Conservation (phyloP, 1,139 yeast species). For the Lodderomyces orthopsilosis region DNA sequence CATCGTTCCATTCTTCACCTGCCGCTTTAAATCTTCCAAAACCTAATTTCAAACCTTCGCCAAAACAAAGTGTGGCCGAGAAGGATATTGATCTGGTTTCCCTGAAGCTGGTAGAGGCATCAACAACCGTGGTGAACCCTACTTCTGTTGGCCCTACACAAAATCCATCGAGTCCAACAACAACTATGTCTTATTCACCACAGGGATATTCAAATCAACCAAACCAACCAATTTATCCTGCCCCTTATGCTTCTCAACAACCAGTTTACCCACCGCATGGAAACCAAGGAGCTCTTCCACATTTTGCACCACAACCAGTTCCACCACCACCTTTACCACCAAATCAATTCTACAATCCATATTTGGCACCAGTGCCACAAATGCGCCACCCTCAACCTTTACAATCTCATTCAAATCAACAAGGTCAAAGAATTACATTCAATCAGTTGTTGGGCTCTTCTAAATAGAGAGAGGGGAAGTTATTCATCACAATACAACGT, state of each 20-base stretch:
- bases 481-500: neutral
- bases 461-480: slow-evolving; percentile 13
- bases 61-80: slow-evolving; percentile 5
- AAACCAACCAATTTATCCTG: slow-evolving; percentile 4
- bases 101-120: slow-evolving; percentile 4
- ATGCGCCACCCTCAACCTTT: slow-evolving; percentile 9
- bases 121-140: slow-evolving; percentile 10
- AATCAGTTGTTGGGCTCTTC: slow-evolving; percentile 41
- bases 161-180: slow-evolving; percentile 8
- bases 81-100: slow-evolving; percentile 1
- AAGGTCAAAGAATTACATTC: slow-evolving; percentile 41
- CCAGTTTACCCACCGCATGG: neutral
- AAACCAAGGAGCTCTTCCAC: slow-evolving; percentile 4
- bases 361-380: neutral
- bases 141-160: slow-evolving; percentile 10
- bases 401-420: slow-evolving; percentile 9
- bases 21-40: slow-evolving; percentile 56
- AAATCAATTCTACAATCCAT: slow-evolving; percentile 1
- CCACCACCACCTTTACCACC: slow-evolving; percentile 18
- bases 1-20: slow-evolving; percentile 58
- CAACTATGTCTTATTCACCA: slow-evolving; percentile 12
- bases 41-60: slow-evolving; percentile 42
- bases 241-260: neutral
- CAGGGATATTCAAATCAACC: slow-evolving; percentile 3
- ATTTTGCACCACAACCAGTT: slow-evolving; percentile 18